These are phyloP conservation scores for Gynostemma pentaphyllum DNA, from an alignment of 306 rosid genomes.

Conservation along the genomic window DNA sequence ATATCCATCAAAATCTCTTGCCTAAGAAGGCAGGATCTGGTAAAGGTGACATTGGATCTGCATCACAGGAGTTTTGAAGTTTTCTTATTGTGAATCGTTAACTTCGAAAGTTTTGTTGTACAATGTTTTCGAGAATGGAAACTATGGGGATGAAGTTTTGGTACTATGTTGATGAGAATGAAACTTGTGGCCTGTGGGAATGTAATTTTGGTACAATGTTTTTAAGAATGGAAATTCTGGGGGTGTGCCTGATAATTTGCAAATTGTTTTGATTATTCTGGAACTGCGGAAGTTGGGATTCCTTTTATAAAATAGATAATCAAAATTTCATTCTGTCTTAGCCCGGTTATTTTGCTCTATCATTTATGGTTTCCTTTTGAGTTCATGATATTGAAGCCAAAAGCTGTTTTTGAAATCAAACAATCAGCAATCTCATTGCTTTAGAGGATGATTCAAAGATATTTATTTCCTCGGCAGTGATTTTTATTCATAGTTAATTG, in stretches of 20 bases:
- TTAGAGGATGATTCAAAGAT: no score
- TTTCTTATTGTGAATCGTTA: background rate
- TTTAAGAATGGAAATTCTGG: background rate
- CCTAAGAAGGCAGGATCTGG: conserved; percentile 46
- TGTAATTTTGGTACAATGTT: background rate
- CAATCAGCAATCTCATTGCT: no score
- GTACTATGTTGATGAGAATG: no score
- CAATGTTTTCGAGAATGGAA: background rate
- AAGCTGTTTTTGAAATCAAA: no score
- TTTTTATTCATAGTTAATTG: no score
- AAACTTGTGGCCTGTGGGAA: no score
- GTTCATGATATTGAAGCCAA: no score
- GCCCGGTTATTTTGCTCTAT: background rate
- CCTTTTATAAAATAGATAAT: background rate
- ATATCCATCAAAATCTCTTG: conserved; percentile 38
- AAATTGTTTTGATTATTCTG: background rate
- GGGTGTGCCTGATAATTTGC: background rate
- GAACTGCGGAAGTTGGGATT: background rate
- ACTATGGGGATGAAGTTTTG: background rate
- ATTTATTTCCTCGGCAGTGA: no score
- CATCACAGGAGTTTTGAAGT: conserved; percentile 40
- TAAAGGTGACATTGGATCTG: conserved; percentile 45
- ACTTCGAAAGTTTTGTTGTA: background rate
- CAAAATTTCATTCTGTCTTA: background rate
- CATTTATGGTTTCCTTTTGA: no score